phyloP scores from a whole-genome alignment of 2,329 filamentous ascomycete species.

The Neopestalotiopsis rosae region DNA sequence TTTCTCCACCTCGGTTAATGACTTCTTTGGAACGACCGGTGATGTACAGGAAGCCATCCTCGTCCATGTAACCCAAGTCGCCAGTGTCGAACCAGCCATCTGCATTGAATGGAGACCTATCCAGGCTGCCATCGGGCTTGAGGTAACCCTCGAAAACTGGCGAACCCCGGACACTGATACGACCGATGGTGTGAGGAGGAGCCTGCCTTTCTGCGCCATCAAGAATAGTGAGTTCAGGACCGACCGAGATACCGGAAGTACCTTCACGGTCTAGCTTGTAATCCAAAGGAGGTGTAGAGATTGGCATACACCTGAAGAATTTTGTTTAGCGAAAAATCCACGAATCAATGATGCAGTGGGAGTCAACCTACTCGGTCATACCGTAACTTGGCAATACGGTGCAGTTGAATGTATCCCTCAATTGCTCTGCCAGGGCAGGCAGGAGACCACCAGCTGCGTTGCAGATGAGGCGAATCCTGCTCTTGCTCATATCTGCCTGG shows the following conservation, averaged over 20 bases:
- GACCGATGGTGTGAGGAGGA: conserved; percentile 43
- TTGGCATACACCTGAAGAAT: conserved; percentile 53
- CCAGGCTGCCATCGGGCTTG: conserved; percentile 45
- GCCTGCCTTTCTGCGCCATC: conserved; percentile 43
- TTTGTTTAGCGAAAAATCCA: background rate
- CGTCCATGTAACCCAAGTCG: conserved; percentile 57
- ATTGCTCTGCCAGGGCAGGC: conserved; percentile 53
- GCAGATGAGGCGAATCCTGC: conserved; percentile 56
- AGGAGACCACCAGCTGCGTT: conserved; percentile 60
- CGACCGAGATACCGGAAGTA: conserved; percentile 57
- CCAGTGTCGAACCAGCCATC: conserved; percentile 61
- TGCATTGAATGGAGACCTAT: conserved; percentile 50
- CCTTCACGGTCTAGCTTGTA: conserved; percentile 57
- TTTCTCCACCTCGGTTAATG: conserved; percentile 62
- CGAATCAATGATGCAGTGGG: background rate
- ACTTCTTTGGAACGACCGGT: conserved; percentile 62
- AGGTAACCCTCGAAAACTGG: conserved; percentile 59
- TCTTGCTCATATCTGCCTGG: conserved; percentile 44
- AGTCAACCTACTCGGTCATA: conserved; percentile 53
- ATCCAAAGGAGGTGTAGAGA: conserved; percentile 58
- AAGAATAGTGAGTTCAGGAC: conserved; percentile 56
- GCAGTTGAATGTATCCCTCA: conserved; percentile 56
- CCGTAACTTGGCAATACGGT: conserved; percentile 61
- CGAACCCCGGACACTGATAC: conserved; percentile 56
- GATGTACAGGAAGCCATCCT: conserved; percentile 57